Conservation (phyloP, 2,329 filamentous ascomycete genomes). For the Trichophyton schoenleinii region DNA sequence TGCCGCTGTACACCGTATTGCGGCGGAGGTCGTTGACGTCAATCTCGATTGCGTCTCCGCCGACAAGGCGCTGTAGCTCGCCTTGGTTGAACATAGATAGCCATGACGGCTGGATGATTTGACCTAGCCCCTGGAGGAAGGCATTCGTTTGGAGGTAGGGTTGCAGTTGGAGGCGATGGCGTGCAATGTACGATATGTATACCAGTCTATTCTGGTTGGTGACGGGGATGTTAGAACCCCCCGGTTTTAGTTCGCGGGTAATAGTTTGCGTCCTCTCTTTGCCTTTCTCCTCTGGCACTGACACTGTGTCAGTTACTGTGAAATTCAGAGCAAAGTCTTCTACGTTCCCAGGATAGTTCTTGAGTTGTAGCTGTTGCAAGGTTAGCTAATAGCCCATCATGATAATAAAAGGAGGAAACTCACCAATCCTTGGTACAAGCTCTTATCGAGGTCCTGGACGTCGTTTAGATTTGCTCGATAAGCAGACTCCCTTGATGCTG, state of each 20-base stretch:
- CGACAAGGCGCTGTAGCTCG: conserved; percentile 85
- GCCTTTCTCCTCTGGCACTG: conserved; percentile 35
- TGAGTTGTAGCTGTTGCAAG: conserved; percentile 46
- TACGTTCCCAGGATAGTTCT: conserved; percentile 74
- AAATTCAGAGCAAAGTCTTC: conserved; percentile 75
- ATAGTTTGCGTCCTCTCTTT: conserved; percentile 24
- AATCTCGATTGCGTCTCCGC: conserved; percentile 74
- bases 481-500: conserved; percentile 53
- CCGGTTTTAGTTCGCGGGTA: conserved; percentile 62
- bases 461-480: conserved; percentile 94
- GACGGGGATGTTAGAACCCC: conserved; percentile 64
- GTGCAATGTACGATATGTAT: conserved; percentile 87
- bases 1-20: conserved; percentile 76
- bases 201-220: conserved; percentile 85
- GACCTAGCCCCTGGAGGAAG: conserved; percentile 72
- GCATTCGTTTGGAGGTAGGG: conserved; percentile 69
- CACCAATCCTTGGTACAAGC: conserved; percentile 73
- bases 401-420: conserved; percentile 17
- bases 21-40: conserved; percentile 72
- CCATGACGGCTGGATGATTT: conserved; percentile 86
- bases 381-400: conserved; percentile 5
- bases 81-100: conserved; percentile 97
- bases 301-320: conserved; percentile 62
- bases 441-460: conserved; percentile 78
- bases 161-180: conserved; percentile 72